These are phyloP conservation scores for Phalaenopsis hybrid DNA, from an alignment of 116 monocot genomes.

Conservation along the genomic window DNA sequence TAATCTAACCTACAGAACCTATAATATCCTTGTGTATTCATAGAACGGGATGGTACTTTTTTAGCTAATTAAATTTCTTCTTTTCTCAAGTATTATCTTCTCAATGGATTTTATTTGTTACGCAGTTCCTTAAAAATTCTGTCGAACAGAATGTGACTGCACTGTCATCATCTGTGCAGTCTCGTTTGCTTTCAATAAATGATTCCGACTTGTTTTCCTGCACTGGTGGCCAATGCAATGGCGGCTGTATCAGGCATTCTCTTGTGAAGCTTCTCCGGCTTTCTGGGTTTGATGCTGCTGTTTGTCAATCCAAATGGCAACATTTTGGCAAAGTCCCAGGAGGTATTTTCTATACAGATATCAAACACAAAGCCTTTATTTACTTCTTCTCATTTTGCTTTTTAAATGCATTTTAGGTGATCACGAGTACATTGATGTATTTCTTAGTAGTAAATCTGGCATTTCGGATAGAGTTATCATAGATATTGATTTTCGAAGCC, in stretches of 20 bases:
- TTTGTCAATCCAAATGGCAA: constrained; percentile 82
- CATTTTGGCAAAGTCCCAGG: constrained; percentile 69
- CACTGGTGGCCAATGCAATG: constrained; percentile 47
- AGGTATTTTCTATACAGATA: constrained; percentile 35
- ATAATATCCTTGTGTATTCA: too few relatives aligned
- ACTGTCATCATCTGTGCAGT: constrained; percentile 45
- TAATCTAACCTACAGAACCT: too few relatives aligned
- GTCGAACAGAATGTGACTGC: constrained; percentile 52
- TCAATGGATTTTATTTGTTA: neutral
- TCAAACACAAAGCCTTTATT: neutral
- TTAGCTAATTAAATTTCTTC: too few relatives aligned
- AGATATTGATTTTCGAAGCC: constrained; percentile 83
- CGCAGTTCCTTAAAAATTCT: constrained; percentile 50
- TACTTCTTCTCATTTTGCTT: neutral
- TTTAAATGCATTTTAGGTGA: constrained; percentile 42
- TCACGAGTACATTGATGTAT: constrained; percentile 64
- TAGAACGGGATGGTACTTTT: too few relatives aligned
- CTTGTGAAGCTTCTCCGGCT: constrained; percentile 56
- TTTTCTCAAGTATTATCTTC: too few relatives aligned
- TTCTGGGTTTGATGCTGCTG: constrained; percentile 79
- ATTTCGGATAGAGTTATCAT: constrained; percentile 52
- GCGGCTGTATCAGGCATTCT: constrained; percentile 53
- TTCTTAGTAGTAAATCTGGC: constrained; percentile 14
- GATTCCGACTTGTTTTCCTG: constrained; percentile 38
- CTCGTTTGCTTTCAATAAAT: constrained; percentile 53